A percentile compares a stretch with the other conserved stretches of the same genome.
These are phyloP conservation scores for Umbellularia californica DNA, from an alignment of 164 flowering plant species.

Conservation along the genomic window DNA sequence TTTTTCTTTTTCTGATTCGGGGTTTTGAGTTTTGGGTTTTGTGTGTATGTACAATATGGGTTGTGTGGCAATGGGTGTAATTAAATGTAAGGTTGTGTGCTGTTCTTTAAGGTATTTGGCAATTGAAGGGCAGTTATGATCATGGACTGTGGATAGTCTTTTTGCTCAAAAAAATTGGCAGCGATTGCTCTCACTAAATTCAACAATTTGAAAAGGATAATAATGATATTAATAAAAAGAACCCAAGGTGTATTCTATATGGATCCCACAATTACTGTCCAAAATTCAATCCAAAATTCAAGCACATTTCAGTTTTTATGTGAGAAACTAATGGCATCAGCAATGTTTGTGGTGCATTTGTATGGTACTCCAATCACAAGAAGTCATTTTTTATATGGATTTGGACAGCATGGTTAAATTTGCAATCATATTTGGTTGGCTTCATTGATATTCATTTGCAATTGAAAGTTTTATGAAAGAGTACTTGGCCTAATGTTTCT, in stretches of 20 bases:
- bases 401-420: no score
- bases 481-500: not conserved
- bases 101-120: not conserved
- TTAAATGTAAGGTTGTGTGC: slow-evolving; percentile 10
- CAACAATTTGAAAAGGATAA: no score
- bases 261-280: not conserved
- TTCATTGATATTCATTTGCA: no score
- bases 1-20: not conserved
- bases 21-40: slow-evolving; percentile 5
- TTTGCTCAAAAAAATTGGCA: not conserved
- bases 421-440: no score
- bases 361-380: no score
- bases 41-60: slow-evolving; percentile 5
- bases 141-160: not conserved
- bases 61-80: slow-evolving; percentile 8
- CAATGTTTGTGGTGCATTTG: not conserved
- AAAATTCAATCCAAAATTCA: not conserved
- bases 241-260: not conserved
- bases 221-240: not conserved
- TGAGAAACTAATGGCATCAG: not conserved
- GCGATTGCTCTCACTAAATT: not conserved
- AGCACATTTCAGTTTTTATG: not conserved
- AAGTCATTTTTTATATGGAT: no score
- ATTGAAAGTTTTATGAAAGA: not conserved
- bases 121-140: slow-evolving; percentile 1